These are phyloP conservation scores for Boletus rubroflammeus DNA, from an alignment of 768 basidiomycete species.

Conservation along the genomic window DNA sequence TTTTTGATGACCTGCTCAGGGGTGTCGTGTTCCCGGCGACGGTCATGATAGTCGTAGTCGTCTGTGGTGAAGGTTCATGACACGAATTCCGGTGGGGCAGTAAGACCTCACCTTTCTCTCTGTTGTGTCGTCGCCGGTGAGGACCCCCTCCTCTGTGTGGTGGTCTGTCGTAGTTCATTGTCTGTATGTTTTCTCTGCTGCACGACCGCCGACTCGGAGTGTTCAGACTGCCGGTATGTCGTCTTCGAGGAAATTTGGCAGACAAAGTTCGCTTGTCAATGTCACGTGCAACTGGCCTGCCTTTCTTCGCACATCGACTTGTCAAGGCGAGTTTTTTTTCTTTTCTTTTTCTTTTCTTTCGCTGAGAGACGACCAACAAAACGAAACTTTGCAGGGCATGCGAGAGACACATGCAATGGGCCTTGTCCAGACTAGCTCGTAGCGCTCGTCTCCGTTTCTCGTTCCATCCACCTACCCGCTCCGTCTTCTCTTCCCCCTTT, in stretches of 20 bases:
- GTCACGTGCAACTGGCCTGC: slow-evolving; percentile 25
- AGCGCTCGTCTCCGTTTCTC: slow-evolving; percentile 19
- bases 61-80: slow-evolving; percentile 37
- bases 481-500: slow-evolving; percentile 6
- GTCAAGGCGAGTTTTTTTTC: too few relatives aligned
- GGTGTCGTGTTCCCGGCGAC: slow-evolving; percentile 64
- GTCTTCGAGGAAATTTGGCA: too few relatives aligned
- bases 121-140: slow-evolving; percentile 43
- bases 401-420: slow-evolving; percentile 70
- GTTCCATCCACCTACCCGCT: neutral
- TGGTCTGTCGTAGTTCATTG: slow-evolving; percentile 58
- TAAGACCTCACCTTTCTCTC: slow-evolving; percentile 46
- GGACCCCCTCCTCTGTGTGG: slow-evolving; percentile 42
- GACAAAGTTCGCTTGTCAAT: slow-evolving; percentile 9
- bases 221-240: neutral
- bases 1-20: slow-evolving; percentile 70
- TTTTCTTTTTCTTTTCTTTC: too few relatives aligned
- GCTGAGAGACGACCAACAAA: neutral
- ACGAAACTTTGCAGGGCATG: slow-evolving; percentile 46
- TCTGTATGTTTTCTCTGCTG: slow-evolving; percentile 8
- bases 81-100: neutral
- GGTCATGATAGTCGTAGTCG: slow-evolving; percentile 59
- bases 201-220: neutral
- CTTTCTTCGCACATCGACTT: too few relatives aligned
- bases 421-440: slow-evolving; percentile 52